A percentile compares a stretch with the other conserved stretches of the same genome.
These are phyloP conservation scores for Aeschynomene evenia DNA, from an alignment of 306 rosid genomes.

Conservation along the genomic window DNA sequence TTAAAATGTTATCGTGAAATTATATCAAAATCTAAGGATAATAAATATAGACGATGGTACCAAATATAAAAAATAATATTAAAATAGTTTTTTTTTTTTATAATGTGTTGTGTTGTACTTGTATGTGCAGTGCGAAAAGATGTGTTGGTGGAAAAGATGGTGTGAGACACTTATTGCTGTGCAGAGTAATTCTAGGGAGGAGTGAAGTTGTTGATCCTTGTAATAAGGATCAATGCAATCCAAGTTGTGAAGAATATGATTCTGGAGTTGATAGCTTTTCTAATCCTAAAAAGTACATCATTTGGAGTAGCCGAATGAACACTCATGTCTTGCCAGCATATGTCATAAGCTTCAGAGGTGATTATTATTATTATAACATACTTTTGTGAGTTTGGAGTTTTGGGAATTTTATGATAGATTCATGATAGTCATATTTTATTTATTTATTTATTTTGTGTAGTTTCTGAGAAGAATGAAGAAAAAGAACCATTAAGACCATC, in stretches of 20 bases:
- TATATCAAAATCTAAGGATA: too few species aligned
- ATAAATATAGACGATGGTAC: too few species aligned
- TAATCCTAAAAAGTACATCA: slow-evolving; percentile 54
- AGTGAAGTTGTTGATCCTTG: slow-evolving; percentile 52
- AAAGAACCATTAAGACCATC: slow-evolving; percentile 49
- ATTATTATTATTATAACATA: too few species aligned
- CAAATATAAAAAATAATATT: too few species aligned
- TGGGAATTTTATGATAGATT: too few species aligned
- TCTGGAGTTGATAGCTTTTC: slow-evolving; percentile 63
- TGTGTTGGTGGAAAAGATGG: slow-evolving; percentile 56
- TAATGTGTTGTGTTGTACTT: neutral
- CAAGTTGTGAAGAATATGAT: slow-evolving; percentile 62
- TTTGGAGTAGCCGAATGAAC: slow-evolving; percentile 79
- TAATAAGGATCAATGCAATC: slow-evolving; percentile 53
- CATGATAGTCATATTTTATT: neutral
- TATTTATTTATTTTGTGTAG: slow-evolving; percentile 45
- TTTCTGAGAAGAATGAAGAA: slow-evolving; percentile 35
- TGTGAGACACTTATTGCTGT: slow-evolving; percentile 62
- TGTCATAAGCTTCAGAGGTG: slow-evolving; percentile 65
- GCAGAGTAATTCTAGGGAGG: slow-evolving; percentile 82
- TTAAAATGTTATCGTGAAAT: too few species aligned
- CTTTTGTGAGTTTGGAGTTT: too few species aligned
- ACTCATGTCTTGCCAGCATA: slow-evolving; percentile 82
- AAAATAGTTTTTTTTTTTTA: too few species aligned
- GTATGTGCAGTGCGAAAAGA: slow-evolving; percentile 44